Conservation (phyloP, 495 filamentous ascomycete species). For the Tuber umbilicatum region DNA sequence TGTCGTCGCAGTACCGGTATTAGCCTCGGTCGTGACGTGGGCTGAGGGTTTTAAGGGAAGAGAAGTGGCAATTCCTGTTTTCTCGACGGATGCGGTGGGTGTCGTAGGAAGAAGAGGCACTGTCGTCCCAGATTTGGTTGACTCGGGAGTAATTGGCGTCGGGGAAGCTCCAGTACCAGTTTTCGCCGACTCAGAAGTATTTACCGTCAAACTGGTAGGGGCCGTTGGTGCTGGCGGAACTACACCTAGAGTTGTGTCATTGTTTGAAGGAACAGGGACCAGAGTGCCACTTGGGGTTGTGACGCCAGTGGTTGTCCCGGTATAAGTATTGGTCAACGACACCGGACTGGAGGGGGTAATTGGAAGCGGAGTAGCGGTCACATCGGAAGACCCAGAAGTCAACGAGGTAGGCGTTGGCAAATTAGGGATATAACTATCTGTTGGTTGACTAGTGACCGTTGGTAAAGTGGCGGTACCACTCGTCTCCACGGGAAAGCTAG, state of each 20-base stretch:
- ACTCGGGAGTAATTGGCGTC: conserved; percentile 5
- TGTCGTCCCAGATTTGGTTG: conserved; percentile 36
- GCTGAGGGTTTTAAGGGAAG: conserved; percentile 1
- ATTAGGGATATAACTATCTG: conserved; percentile 6
- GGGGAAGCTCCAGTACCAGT: conserved; percentile 22
- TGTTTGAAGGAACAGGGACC: conserved; percentile 6
- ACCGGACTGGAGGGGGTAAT: not conserved
- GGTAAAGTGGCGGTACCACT: not conserved
- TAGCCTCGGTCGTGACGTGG: not conserved
- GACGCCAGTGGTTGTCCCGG: not conserved
- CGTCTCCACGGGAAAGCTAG: not conserved
- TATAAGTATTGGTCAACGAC: not conserved
- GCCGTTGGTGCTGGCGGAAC: not conserved
- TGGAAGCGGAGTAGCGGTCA: conserved; percentile 18
- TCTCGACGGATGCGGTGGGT: conserved; percentile 1
- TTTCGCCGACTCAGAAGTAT: conserved; percentile 16
- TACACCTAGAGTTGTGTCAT: conserved; percentile 6
- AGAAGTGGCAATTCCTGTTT: conserved; percentile 6
- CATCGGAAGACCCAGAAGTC: conserved; percentile 6
- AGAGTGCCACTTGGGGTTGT: conserved; percentile 7
- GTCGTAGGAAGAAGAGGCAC: conserved; percentile 1
- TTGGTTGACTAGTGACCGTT: conserved; percentile 3
- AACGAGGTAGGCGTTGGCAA: conserved; percentile 17
- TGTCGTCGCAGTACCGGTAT: conserved; percentile 7
- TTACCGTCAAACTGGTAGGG: conserved; percentile 12